phyloP scores from a whole-genome alignment of 768 basidiomycete genomes.

The Suillus subalutaceus region DNA sequence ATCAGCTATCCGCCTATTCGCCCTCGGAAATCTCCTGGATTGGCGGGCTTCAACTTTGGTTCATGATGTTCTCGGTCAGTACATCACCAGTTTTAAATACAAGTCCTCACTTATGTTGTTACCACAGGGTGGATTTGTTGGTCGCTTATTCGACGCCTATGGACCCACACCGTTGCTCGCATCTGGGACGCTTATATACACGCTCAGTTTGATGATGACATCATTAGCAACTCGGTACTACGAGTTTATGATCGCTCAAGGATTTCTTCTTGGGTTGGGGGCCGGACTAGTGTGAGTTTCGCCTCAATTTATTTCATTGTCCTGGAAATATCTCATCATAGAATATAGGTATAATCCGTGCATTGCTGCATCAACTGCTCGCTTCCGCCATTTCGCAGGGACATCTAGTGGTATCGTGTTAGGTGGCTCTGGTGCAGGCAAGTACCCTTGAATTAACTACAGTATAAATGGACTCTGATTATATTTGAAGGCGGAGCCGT shows the following conservation, averaged over 20 bases:
- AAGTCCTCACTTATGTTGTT: constrained; percentile 6
- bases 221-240: constrained; percentile 42
- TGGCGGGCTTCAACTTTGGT: constrained; percentile 60
- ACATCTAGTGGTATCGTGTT: constrained; percentile 6
- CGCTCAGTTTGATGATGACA: constrained; percentile 53
- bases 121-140: constrained; percentile 54
- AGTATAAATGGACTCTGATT: background rate
- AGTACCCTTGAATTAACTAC: constrained; percentile 9
- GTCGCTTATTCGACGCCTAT: constrained; percentile 54
- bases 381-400: background rate
- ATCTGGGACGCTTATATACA: constrained; percentile 48
- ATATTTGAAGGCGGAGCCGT: background rate
- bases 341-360: constrained; percentile 3
- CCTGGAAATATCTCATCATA: background rate
- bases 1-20: constrained; percentile 50
- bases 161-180: constrained; percentile 54
- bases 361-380: background rate
- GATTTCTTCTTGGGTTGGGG: constrained; percentile 8
- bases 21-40: constrained; percentile 66
- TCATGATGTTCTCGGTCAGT: constrained; percentile 63
- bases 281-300: constrained; percentile 6
- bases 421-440: constrained; percentile 3
- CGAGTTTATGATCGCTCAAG: constrained; percentile 11
- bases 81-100: constrained; percentile 12
- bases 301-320: background rate